A percentile compares a stretch with the other conserved stretches of the same genome.
phyloP scores from a whole-genome alignment of 305 asterid genomes.

The Solanum chacoense region DNA sequence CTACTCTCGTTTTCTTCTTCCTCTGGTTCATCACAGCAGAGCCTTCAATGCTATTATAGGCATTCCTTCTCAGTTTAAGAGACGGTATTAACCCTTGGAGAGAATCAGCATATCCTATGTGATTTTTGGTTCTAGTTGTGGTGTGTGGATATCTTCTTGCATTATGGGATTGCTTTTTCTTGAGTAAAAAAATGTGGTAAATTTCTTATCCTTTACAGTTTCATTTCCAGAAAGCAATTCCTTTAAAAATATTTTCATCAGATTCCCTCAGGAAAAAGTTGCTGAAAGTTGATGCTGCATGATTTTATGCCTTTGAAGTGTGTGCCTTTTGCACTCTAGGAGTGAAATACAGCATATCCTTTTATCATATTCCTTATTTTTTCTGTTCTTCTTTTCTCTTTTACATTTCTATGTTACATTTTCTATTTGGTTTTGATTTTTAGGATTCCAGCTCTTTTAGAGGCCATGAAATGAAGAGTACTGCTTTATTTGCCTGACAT shows the following conservation, averaged over 20 bases:
- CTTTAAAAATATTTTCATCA: not conserved
- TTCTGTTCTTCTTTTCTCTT: not conserved
- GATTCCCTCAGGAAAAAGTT: slow-evolving; percentile 13
- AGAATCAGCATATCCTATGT: slow-evolving; percentile 25
- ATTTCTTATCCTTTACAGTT: not conserved
- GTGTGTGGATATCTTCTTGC: not conserved
- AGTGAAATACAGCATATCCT: slow-evolving; percentile 11
- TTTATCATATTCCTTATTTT: slow-evolving; percentile 7
- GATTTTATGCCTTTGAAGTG: not conserved
- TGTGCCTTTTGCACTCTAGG: not conserved
- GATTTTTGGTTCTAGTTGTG: not conserved
- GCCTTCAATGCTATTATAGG: not conserved
- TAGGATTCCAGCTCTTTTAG: not conserved
- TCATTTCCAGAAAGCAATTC: not conserved
- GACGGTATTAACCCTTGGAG: slow-evolving; percentile 19
- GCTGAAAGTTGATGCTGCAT: slow-evolving; percentile 12
- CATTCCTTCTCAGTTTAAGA: not conserved
- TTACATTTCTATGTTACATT: not conserved
- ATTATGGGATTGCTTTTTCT: not conserved
- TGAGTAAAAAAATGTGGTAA: not conserved
- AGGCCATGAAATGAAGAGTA: not conserved
- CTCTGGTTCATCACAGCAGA: not conserved
- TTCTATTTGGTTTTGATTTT: not conserved
- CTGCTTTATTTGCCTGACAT: not conserved
- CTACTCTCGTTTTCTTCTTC: not conserved